These are phyloP conservation scores for Schizochytrium sp. DNA, from an alignment of 108 stramenopile species.

Conservation along the genomic window DNA sequence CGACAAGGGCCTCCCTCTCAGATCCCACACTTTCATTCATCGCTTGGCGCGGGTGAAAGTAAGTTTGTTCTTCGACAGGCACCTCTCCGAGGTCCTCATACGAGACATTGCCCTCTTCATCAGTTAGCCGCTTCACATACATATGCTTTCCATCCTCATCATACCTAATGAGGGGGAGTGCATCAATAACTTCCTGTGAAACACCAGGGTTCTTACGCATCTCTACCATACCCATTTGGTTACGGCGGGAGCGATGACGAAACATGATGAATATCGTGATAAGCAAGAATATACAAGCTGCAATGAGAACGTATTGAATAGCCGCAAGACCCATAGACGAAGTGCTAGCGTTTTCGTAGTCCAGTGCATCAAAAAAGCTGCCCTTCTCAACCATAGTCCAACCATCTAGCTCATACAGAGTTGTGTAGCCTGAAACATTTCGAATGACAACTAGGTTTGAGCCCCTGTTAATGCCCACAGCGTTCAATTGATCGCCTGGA, in stretches of 20 bases:
- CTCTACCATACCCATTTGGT: background rate
- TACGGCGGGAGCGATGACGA: background rate
- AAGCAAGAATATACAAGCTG: background rate
- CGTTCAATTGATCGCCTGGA: too few species aligned
- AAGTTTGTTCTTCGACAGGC: background rate
- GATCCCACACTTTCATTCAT: background rate
- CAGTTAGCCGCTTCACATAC: background rate
- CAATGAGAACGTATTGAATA: slow-evolving; percentile 1
- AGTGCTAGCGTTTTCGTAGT: background rate
- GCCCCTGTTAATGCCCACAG: too few species aligned
- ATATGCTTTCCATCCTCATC: background rate
- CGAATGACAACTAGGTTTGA: background rate
- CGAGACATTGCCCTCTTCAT: background rate
- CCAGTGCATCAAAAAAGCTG: slow-evolving; percentile 17
- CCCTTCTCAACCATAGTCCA: background rate
- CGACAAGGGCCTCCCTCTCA: background rate
- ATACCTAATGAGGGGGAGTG: background rate
- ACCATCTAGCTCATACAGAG: background rate
- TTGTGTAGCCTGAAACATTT: background rate
- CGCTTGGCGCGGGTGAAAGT: background rate
- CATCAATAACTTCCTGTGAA: slow-evolving; percentile 1
- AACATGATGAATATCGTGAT: background rate
- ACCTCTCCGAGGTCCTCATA: background rate
- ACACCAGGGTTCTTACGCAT: background rate
- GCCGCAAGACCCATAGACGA: background rate